Evolutionary conservation across 2,329 filamentous ascomycete genomes (phyloP).

Genomic region (Pseudocercospora fuligena): DNA sequence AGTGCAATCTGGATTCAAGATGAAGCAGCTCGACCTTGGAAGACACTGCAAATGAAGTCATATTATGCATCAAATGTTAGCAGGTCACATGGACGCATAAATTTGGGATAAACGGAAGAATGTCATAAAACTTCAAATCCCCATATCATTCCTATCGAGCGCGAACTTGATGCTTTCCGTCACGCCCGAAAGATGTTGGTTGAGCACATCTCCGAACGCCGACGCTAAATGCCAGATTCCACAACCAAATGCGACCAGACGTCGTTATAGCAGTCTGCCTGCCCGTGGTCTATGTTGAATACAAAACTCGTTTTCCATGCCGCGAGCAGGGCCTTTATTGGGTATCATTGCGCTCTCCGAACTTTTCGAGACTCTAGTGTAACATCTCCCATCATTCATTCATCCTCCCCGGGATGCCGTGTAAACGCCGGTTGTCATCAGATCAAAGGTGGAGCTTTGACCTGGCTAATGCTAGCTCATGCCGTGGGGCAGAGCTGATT

Average conservation of each 20-base stretch:
- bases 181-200: conserved; percentile 34
- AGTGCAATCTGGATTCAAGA: not conserved
- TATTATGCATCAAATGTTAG: not conserved
- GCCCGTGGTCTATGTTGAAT: conserved; percentile 36
- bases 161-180: conserved; percentile 23
- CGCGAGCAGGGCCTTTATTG: conserved; percentile 33
- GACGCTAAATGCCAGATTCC: conserved; percentile 34
- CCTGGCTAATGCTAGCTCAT: conserved; percentile 18
- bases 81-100: not conserved
- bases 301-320: conserved; percentile 29
- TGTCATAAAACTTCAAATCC: conserved; percentile 5
- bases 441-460: conserved; percentile 11
- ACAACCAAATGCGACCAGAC: conserved; percentile 15
- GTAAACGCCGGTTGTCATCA: conserved; percentile 26
- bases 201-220: conserved; percentile 37
- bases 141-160: conserved; percentile 32
- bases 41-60: not conserved
- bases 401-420: conserved; percentile 12
- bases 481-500: conserved; percentile 15
- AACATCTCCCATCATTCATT: conserved; percentile 14
- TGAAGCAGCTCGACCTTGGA: not conserved
- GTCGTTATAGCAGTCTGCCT: conserved; percentile 22
- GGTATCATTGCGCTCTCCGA: conserved; percentile 35
- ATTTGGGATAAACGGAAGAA: not conserved
- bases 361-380: conserved; percentile 24